These are phyloP conservation scores for Cryptococcus wingfieldii DNA, from an alignment of 1,284 basidiomycete genomes.

Conservation along the genomic window DNA sequence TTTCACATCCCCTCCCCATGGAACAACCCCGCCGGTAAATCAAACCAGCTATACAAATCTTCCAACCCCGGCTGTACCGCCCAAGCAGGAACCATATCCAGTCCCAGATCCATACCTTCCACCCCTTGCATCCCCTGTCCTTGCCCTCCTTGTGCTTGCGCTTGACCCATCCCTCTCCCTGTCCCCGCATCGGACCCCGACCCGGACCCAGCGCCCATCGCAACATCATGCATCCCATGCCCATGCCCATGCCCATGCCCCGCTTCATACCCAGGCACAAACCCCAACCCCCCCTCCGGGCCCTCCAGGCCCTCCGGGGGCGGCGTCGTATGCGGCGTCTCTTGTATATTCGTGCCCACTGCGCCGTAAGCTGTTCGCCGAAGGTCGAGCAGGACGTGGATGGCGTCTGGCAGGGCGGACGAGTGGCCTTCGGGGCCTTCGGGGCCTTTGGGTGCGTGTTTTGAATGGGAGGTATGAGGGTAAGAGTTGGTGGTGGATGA, in stretches of 20 bases:
- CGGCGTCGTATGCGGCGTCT: conserved; percentile 33
- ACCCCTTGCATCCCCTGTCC: conserved; percentile 17
- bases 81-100: conserved; percentile 43
- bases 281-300: conserved; percentile 8
- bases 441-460: no score
- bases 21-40: conserved; percentile 40
- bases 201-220: no score
- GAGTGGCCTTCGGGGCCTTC: no score
- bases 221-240: no score
- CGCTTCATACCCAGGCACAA: not conserved
- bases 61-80: conserved; percentile 42
- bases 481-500: not conserved
- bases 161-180: no score
- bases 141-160: no score
- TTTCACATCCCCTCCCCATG: conserved; percentile 16
- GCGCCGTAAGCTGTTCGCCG: conserved; percentile 46
- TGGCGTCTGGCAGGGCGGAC: conserved; percentile 39
- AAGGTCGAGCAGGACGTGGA: conserved; percentile 47
- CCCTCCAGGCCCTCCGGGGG: conserved; percentile 12
- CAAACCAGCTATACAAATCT: conserved; percentile 48
- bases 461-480: not conserved
- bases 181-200: no score
- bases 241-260: no score
- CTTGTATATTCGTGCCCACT: conserved; percentile 31
- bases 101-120: not conserved